Percentiles rank a stretch among this genome's conserved stretches.
These are phyloP conservation scores for Noccaea bulbosa DNA, from an alignment of 345 rosid genomes.

Conservation along the genomic window DNA sequence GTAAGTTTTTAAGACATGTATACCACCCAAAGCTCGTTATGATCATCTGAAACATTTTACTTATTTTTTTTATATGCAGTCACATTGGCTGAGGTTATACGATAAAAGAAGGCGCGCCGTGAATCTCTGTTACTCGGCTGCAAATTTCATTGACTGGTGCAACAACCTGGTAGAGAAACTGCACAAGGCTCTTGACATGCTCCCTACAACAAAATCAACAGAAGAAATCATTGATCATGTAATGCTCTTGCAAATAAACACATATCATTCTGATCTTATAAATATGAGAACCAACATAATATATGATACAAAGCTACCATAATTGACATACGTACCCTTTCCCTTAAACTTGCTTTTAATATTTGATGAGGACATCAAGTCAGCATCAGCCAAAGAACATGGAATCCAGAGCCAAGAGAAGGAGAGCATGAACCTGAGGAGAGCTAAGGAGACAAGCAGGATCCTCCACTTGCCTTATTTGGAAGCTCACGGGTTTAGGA, in stretches of 20 bases:
- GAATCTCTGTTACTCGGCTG: background rate
- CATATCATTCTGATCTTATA: background rate
- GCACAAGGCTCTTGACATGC: slow-evolving; percentile 26
- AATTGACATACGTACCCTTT: background rate
- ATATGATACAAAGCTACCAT: background rate
- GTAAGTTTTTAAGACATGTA: background rate
- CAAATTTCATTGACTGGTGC: background rate
- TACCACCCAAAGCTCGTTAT: no score
- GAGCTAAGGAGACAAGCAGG: no score
- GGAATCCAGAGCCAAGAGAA: no score
- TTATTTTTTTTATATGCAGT: background rate
- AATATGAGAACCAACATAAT: no score
- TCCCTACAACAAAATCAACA: background rate
- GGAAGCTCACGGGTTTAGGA: no score
- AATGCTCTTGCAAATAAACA: slow-evolving; percentile 12
- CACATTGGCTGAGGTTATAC: background rate
- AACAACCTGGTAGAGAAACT: slow-evolving; percentile 13
- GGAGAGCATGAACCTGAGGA: no score
- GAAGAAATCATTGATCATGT: slow-evolving; percentile 29
- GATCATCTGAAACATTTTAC: background rate
- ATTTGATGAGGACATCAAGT: no score
- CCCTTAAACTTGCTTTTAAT: slow-evolving; percentile 14
- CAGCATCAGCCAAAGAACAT: no score
- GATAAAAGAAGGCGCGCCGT: background rate
- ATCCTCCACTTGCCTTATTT: no score